Base-by-base conservation (phyloP, 306 rosid genomes). In the Vigna trinervia region DNA sequence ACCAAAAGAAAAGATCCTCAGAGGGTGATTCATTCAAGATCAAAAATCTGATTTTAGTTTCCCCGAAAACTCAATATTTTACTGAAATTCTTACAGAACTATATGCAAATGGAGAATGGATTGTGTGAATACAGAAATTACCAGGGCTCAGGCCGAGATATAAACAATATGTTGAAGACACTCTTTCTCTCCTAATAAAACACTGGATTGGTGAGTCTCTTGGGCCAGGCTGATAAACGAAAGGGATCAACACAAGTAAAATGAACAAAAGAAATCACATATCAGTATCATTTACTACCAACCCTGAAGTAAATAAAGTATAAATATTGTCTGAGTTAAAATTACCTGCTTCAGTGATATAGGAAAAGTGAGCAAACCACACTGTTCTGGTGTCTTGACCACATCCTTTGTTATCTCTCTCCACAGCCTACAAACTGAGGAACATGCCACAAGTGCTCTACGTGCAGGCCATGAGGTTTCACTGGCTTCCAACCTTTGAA, bases 91-190 rank as follows among this genome's bases (percentile, higher is more conserved):
- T 30, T 43, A 74, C 23, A 64, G 47, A 56, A n/a, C n/a, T 52
- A 52, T 69, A 28, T 32, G 43, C 63, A 45, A 61, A 8, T 45
- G 12, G 54, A 61, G 50, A 53, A 52, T 38, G 41, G 5, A 45
- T 53, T 20, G 23, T 76, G 67, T 79, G 45, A 80, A 71, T 6
- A 77, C 63, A 28, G 43, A 43, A 8, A 39, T 89, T 94, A 94
- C 98, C 97, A 13, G 98, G 98, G 80, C 95, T 90, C 7, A 89
- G 79, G 80, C 98, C 98, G 51, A 94, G 97, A 85, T 89, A 94
- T 38, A 94, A 91, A 51, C 83, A 71, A 81, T 81, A 94, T 46
- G 93, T 94, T 1, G 98, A 88, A 76, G 95, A 83, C 59, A 67
- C 80, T 79, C 94, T 90, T 60, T 92, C 97, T 87, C 98, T 92